A percentile compares a stretch with the other conserved stretches of the same genome.
Conservation (phyloP, 1,284 basidiomycete genomes). For the Schizopora paradoxa region DNA sequence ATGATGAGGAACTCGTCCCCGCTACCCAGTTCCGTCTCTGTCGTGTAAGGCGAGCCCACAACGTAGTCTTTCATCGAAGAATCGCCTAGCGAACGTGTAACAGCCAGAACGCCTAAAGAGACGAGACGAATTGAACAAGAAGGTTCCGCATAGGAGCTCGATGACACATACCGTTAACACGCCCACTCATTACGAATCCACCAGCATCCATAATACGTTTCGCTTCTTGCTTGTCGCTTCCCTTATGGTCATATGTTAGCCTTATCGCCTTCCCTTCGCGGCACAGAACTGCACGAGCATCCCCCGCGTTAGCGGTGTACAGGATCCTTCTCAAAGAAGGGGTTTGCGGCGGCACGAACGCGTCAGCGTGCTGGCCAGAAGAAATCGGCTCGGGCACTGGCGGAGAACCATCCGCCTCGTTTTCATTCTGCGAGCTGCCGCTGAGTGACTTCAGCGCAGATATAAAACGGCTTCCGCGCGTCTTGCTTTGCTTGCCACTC, state of each 20-base stretch:
- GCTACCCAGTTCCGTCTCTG: conserved; percentile 86
- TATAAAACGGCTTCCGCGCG: conserved; percentile 46
- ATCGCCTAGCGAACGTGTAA: conserved; percentile 94
- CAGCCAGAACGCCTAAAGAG: conserved; percentile 73
- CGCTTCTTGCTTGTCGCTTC: conserved; percentile 93
- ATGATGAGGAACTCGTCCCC: conserved; percentile 95
- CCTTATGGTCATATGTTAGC: conserved; percentile 98
- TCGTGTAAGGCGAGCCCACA: conserved; percentile 96
- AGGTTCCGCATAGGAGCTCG: conserved; percentile 5
- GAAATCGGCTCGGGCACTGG: conserved; percentile 25
- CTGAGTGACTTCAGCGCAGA: conserved; percentile 54
- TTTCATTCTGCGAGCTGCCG: conserved; percentile 34
- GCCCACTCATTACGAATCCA: conserved; percentile 97
- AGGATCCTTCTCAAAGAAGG: conserved; percentile 64
- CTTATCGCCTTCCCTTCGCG: conserved; percentile 88
- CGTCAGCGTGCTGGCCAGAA: conserved; percentile 15
- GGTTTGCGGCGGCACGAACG: conserved; percentile 43
- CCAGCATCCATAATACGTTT: conserved; percentile 97
- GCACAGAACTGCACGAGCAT: conserved; percentile 85
- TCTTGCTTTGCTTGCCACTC: conserved; percentile 35
- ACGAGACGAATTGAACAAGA: neutral
- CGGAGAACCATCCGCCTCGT: conserved; percentile 33
- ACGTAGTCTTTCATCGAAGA: conserved; percentile 99
- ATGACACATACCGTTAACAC: conserved; percentile 83
- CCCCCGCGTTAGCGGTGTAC: conserved; percentile 96